Percentiles rank a stretch among this genome's conserved stretches.
phyloP scores from a whole-genome alignment of 2,329 filamentous ascomycete species.

The Cladosporium velox region DNA sequence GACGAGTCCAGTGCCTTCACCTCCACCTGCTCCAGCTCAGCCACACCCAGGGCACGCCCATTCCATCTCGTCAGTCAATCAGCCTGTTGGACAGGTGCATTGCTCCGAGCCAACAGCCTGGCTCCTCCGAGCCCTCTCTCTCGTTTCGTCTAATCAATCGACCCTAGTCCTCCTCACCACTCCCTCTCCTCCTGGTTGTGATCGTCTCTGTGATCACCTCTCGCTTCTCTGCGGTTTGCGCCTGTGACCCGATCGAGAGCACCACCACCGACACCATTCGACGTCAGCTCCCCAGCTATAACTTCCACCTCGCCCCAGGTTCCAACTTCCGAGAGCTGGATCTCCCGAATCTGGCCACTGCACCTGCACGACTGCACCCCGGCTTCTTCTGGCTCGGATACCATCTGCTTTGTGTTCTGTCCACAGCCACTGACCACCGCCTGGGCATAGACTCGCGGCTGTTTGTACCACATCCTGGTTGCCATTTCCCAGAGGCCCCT shows the following conservation, averaged over 20 bases:
- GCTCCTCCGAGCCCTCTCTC: not conserved
- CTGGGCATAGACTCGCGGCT: not conserved
- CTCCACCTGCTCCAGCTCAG: slow-evolving; percentile 1
- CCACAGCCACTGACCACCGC: slow-evolving; percentile 1
- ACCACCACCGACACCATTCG: not conserved
- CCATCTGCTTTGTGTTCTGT: slow-evolving; percentile 9
- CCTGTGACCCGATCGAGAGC: not conserved
- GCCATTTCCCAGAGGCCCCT: slow-evolving; percentile 1
- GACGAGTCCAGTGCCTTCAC: not conserved
- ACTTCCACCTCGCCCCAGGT: not conserved
- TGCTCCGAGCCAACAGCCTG: slow-evolving; percentile 10
- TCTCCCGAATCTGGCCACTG: slow-evolving; percentile 5
- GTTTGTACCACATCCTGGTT: slow-evolving; percentile 1
- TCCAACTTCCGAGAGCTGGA: slow-evolving; percentile 9
- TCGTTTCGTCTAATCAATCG: not conserved
- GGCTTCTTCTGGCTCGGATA: slow-evolving; percentile 8
- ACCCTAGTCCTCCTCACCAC: not conserved
- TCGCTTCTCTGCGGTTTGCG: not conserved
- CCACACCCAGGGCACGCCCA: not conserved
- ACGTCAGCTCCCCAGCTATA: slow-evolving; percentile 3
- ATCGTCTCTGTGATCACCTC: not conserved
- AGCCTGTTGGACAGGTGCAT: slow-evolving; percentile 6
- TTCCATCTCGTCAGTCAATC: not conserved
- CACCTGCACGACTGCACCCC: slow-evolving; percentile 3
- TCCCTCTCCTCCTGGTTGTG: not conserved